Conservation (phyloP, 768 basidiomycete genomes). For the Tricholoma sp. region DNA sequence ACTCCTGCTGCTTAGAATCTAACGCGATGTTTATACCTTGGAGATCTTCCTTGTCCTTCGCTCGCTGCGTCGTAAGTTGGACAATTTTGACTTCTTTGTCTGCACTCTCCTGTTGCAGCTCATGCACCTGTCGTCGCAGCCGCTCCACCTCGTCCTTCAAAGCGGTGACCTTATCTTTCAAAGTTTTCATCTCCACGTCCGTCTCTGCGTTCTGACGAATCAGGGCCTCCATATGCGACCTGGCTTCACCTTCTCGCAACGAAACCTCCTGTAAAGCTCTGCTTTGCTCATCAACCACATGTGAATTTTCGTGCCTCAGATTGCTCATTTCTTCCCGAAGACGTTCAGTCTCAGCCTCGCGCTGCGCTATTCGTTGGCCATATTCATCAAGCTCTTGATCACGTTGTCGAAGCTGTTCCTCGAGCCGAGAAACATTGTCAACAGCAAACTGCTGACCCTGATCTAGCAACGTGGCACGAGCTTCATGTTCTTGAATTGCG, state of each 20-base stretch:
- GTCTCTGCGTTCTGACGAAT: conserved; percentile 50
- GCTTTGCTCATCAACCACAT: conserved; percentile 42
- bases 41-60: conserved; percentile 70
- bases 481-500: conserved; percentile 49
- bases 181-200: conserved; percentile 44
- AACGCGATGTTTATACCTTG: conserved; percentile 85
- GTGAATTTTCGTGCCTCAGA: conserved; percentile 51
- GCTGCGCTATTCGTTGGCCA: conserved; percentile 39
- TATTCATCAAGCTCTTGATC: conserved; percentile 50
- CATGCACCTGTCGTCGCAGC: conserved; percentile 57
- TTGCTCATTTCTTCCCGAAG: conserved; percentile 51
- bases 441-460: conserved; percentile 51
- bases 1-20: conserved; percentile 91
- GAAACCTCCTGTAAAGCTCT: conserved; percentile 42
- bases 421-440: conserved; percentile 50
- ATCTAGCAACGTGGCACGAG: conserved; percentile 44
- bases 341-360: conserved; percentile 47
- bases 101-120: conserved; percentile 75
- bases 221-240: conserved; percentile 42
- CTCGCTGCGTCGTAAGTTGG: conserved; percentile 62
- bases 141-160: conserved; percentile 57
- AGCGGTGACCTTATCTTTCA: conserved; percentile 43
- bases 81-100: conserved; percentile 78
- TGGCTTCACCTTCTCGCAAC: conserved; percentile 41
- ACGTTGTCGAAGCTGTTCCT: conserved; percentile 52